Evolutionary conservation across 2,329 filamentous ascomycete species (phyloP).

Genomic region (Cytospora schulzeri): DNA sequence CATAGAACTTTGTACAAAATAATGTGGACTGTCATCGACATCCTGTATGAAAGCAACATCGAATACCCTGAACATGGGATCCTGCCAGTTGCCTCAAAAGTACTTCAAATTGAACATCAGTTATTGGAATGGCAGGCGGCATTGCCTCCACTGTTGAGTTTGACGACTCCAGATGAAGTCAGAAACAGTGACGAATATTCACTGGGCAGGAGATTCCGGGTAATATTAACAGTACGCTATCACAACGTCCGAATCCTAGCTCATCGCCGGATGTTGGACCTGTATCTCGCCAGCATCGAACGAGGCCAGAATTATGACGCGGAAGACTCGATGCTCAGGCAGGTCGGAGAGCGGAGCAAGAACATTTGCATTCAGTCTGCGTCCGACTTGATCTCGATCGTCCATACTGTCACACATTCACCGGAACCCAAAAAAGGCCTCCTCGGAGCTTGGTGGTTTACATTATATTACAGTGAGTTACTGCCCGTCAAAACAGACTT

Average conservation of each 20-base stretch:
- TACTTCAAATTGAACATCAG: conserved; percentile 43
- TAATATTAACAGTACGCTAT: conserved; percentile 42
- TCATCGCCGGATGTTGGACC: conserved; percentile 36
- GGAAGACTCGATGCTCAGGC: conserved; percentile 28
- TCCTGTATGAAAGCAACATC: conserved; percentile 47
- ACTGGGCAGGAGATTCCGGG: conserved; percentile 38
- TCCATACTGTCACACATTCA: conserved; percentile 29
- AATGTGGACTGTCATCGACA: conserved; percentile 42
- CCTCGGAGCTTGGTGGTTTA: conserved; percentile 39
- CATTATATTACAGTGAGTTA: conserved; percentile 36
- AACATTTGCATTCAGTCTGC: conserved; percentile 32
- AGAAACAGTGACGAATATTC: conserved; percentile 26
- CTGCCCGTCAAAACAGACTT: neutral
- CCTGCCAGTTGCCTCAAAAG: conserved; percentile 35
- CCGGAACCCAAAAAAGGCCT: conserved; percentile 26
- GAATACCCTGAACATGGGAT: conserved; percentile 31
- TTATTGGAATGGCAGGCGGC: conserved; percentile 41
- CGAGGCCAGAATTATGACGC: conserved; percentile 12
- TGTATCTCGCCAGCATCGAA: conserved; percentile 28
- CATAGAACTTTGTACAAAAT: conserved; percentile 39
- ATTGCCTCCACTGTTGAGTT: conserved; percentile 36
- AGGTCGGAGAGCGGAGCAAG: conserved; percentile 31
- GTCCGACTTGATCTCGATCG: conserved; percentile 31
- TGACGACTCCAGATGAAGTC: conserved; percentile 34
- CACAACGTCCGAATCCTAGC: conserved; percentile 38